A percentile compares a stretch with the other conserved stretches of the same genome.
These are phyloP conservation scores for Diplodia intermedia DNA, from an alignment of 2,329 filamentous ascomycete genomes.

Conservation along the genomic window DNA sequence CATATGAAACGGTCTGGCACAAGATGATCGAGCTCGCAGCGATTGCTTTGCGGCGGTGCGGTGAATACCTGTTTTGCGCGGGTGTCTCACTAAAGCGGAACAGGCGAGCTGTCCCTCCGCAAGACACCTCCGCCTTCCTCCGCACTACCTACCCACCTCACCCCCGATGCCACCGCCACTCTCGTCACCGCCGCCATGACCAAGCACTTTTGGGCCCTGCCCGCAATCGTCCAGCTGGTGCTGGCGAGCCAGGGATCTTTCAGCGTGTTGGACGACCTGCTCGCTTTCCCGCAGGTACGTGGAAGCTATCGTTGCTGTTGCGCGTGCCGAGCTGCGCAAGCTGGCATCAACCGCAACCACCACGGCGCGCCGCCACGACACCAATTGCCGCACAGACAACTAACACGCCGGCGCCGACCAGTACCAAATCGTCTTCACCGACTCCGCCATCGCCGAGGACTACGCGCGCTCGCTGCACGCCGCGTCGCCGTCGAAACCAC, in stretches of 20 bases:
- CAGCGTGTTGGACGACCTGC: slow-evolving; percentile 85
- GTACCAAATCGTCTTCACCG: slow-evolving; percentile 81
- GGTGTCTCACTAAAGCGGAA: not conserved
- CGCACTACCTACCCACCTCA: not conserved
- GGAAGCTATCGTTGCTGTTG: slow-evolving; percentile 38
- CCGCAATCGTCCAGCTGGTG: slow-evolving; percentile 55
- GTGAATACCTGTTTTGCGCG: not conserved
- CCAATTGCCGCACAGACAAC: too few species aligned
- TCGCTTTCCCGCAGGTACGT: slow-evolving; percentile 81
- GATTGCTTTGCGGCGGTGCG: not conserved
- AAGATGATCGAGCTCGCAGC: rapidly evolving
- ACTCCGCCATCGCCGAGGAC: slow-evolving; percentile 72
- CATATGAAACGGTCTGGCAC: not conserved
- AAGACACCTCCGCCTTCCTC: slow-evolving; percentile 28
- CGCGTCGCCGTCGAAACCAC: slow-evolving; percentile 7
- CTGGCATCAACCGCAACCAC: slow-evolving; percentile 16
- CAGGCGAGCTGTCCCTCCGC: slow-evolving; percentile 33
- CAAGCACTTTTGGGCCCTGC: slow-evolving; percentile 58
- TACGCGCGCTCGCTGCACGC: slow-evolving; percentile 63
- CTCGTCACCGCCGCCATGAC: slow-evolving; percentile 39
- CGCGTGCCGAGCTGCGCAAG: slow-evolving; percentile 5
- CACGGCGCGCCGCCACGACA: not conserved
- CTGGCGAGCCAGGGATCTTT: slow-evolving; percentile 68
- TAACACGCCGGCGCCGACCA: slow-evolving; percentile 48
- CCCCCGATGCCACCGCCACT: slow-evolving; percentile 19